These are phyloP conservation scores for Stipa capillata DNA, from an alignment of 176 grass and related monocot genomes.

Conservation along the genomic window DNA sequence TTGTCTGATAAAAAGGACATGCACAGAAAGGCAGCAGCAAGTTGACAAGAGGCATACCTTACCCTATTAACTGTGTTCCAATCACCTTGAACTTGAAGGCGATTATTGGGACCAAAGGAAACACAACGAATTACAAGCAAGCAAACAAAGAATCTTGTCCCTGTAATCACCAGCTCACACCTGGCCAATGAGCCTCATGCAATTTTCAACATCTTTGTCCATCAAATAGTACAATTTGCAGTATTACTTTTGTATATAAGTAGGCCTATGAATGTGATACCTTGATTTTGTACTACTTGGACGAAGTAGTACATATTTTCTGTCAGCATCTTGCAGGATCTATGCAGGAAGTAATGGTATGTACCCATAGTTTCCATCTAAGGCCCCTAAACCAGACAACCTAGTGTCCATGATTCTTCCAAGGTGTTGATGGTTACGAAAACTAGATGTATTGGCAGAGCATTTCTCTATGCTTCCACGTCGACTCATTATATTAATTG, in stretches of 20 bases:
- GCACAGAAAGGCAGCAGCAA: neutral
- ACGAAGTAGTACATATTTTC: neutral
- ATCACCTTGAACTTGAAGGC: neutral
- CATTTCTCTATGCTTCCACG: neutral
- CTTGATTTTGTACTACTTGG: neutral
- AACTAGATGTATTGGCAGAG: neutral
- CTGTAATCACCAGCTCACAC: neutral
- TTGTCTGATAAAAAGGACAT: conserved; percentile 6
- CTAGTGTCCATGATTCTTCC: neutral
- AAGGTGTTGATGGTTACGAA: neutral
- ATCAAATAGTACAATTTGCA: neutral
- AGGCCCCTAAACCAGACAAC: neutral
- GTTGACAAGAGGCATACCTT: conserved; percentile 17
- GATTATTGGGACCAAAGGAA: neutral
- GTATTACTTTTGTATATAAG: neutral
- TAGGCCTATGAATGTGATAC: neutral
- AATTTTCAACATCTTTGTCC: neutral
- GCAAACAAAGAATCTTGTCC: neutral
- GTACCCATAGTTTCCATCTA: conserved; percentile 8
- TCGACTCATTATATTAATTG: neutral
- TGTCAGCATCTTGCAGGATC: neutral
- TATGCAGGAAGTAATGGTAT: neutral
- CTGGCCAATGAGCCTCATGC: neutral
- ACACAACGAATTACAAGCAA: neutral
- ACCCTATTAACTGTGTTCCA: neutral